Evolutionary conservation across 495 filamentous ascomycete species (phyloP), one percentile per base, ranked within the genome.

Genomic region (Tuber melanosporum): DNA sequence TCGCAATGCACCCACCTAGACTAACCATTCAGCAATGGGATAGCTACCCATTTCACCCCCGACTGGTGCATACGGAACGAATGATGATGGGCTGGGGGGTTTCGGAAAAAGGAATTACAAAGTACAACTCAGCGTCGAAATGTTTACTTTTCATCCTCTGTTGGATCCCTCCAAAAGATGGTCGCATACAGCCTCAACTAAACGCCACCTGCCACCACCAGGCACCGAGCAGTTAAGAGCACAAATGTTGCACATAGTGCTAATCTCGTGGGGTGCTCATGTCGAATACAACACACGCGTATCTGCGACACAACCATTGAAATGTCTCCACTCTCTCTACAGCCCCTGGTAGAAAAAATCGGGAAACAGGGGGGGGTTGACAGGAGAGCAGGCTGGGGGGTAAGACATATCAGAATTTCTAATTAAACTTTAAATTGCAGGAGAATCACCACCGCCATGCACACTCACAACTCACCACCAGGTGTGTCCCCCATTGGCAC

Each of bases 121-220:
- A 17, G 57, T 66, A 66, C 57, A 66, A 19, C 57, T 66, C 57
- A 66, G 57, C 57, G 15, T 7, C 57, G 26, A 66, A 66, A 36
- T 36, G 57, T 32, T 62, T 62, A 32, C 57, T 36, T 66, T 66
- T 66, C 57, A 19, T 36, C 57, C 57, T 66, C 26, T 19, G 57
- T 66, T 66, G 57, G 32, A 8, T 36, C 57, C 57, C 57, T 66
- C 32, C 4, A 36, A 19, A 7, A 7, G 32, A 14, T 5, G 36
- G 14, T 36, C 32, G 32, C 57, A 36, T 32, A 14, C 57, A 36
- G 57, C 57, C 57, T 36, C 57, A 66, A 66, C 17, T 36, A 26
- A 66, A 36, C 57, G 57, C 57, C 57, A 66, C 57, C 57, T 26
- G 57, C 57, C 57, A 66, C 57, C 57, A 36, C 57, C 57, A 36